Evolutionary conservation across 176 grass and related monocot genomes (phyloP).

Genomic region (Sorghum bicolor): Sorghum_bicolor_NCBIv3 NC_012879.2:2714001-2714500

Average conservation of each 20-base stretch:
- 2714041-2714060: not conserved
- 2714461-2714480: constrained; percentile 76
- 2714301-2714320: too few relatives aligned
- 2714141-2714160: not conserved
- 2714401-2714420: too few relatives aligned
- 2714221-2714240: too few relatives aligned
- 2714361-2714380: too few relatives aligned
- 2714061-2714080: not conserved
- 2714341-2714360: too few relatives aligned
- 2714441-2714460: constrained; percentile 85
- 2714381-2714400: too few relatives aligned
- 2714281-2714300: too few relatives aligned
- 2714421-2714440: constrained; percentile 88
- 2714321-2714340: too few relatives aligned
- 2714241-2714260: too few relatives aligned
- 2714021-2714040: not conserved
- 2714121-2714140: not conserved
- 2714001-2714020: not conserved
- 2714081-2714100: not conserved
- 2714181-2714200: not conserved
- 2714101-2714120: not conserved
- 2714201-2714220: too few relatives aligned
- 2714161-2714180: not conserved
- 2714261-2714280: too few relatives aligned
- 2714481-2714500: constrained; percentile 86